A percentile compares a stretch with the other conserved stretches of the same genome.
Evolutionary conservation across 2,329 filamentous ascomycete species (phyloP).

Genomic region (Cercospora zeina): DNA sequence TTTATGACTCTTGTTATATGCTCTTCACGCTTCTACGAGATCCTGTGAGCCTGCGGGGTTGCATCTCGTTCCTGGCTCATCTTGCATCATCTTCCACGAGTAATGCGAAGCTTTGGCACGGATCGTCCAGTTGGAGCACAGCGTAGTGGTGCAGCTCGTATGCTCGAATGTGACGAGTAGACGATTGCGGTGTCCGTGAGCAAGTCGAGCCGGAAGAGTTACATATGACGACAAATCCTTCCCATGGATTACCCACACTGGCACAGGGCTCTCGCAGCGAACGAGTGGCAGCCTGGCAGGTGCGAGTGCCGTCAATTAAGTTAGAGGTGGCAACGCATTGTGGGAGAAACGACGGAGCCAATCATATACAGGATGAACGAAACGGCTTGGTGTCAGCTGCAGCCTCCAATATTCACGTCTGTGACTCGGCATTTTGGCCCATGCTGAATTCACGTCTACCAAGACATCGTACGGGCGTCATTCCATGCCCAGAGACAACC

Average conservation of each 20-base stretch:
- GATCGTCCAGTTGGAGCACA: background rate
- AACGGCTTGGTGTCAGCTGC: background rate
- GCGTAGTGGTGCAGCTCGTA: conserved; percentile 2
- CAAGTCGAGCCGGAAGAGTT: conserved; percentile 8
- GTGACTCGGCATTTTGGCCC: background rate
- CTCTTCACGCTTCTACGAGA: background rate
- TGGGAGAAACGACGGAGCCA: conserved; percentile 18
- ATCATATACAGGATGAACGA: background rate
- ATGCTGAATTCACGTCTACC: background rate
- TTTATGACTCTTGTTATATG: background rate
- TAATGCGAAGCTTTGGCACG: conserved; percentile 10
- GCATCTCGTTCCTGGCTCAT: background rate
- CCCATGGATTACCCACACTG: background rate
- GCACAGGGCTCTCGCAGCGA: background rate
- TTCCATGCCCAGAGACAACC: background rate
- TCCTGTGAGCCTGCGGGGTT: conserved; percentile 1
- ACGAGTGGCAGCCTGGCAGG: background rate
- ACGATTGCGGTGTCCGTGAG: background rate
- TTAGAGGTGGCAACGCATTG: conserved; percentile 10
- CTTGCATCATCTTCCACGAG: background rate
- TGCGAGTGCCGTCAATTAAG: conserved; percentile 11
- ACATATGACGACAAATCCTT: background rate
- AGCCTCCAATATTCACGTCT: conserved; percentile 1
- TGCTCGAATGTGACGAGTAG: background rate
- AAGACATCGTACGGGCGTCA: background rate